Evolutionary conservation across 1,284 basidiomycete genomes (phyloP).

Genomic region (Clitocybe nebularis): DNA sequence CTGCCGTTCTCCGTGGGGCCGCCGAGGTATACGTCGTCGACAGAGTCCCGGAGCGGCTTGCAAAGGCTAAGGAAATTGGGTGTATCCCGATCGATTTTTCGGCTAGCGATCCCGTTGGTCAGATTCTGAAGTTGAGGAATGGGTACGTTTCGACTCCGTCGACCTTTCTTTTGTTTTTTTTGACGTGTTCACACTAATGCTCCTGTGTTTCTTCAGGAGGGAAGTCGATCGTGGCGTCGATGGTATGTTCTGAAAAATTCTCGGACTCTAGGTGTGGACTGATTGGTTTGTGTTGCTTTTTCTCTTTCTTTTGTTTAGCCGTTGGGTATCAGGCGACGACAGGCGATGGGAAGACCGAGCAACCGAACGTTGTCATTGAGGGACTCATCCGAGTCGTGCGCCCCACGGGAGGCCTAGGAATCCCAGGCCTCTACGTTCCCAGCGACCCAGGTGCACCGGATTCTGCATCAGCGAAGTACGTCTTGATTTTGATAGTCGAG

Average conservation of each 20-base stretch:
- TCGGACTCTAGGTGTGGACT: neutral
- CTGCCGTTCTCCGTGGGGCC: conserved; percentile 45
- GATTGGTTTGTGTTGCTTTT: no score
- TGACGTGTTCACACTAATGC: neutral
- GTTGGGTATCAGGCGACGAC: conserved; percentile 52
- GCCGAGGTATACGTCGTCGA: conserved; percentile 52
- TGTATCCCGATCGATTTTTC: conserved; percentile 46
- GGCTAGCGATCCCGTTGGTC: conserved; percentile 38
- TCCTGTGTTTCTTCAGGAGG: conserved; percentile 22
- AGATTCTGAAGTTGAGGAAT: conserved; percentile 37
- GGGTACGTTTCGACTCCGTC: conserved; percentile 29
- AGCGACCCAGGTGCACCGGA: conserved; percentile 51
- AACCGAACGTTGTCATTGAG: conserved; percentile 48
- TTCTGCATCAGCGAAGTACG: conserved; percentile 43
- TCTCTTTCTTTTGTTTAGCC: conserved; percentile 31
- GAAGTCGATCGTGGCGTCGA: conserved; percentile 54
- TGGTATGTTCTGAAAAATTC: conserved; percentile 25
- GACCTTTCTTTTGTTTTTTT: neutral
- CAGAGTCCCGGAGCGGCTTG: conserved; percentile 45
- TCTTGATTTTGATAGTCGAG: neutral
- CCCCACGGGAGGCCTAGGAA: conserved; percentile 48
- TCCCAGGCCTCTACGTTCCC: conserved; percentile 50
- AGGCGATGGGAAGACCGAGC: conserved; percentile 46
- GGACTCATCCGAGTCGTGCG: conserved; percentile 47
- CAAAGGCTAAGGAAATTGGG: conserved; percentile 48